A percentile compares a stretch with the other conserved stretches of the same genome.
Conservation (phyloP, 1,284 basidiomycete genomes). For the Sporisorium graminicola region DNA sequence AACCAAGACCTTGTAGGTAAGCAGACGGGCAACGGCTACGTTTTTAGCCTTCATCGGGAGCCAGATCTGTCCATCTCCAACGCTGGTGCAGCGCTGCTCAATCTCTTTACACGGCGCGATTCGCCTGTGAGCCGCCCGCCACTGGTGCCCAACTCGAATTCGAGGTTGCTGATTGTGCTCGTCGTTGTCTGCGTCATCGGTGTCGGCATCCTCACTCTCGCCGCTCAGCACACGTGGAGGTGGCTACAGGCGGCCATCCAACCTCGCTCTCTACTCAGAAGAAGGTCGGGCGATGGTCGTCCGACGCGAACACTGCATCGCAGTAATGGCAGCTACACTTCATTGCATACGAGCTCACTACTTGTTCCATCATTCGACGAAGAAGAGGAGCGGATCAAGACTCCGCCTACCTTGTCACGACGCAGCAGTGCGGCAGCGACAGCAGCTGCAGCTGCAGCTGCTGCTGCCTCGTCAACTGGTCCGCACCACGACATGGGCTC, state of each 20-base stretch:
- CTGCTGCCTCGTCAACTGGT: constrained; percentile 3
- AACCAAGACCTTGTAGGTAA: constrained; percentile 36
- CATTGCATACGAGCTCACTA: constrained; percentile 9
- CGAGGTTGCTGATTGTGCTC: constrained; percentile 44
- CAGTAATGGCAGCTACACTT: constrained; percentile 27
- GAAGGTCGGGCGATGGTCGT: constrained; percentile 34
- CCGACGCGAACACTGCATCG: constrained; percentile 20
- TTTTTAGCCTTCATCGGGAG: constrained; percentile 32
- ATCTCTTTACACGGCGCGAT: constrained; percentile 37
- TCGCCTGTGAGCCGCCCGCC: constrained; percentile 41
- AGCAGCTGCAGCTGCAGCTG: neutral
- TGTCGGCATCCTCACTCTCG: constrained; percentile 39
- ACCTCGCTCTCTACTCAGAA: constrained; percentile 36
- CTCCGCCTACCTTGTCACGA: constrained; percentile 39
- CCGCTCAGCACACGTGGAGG: constrained; percentile 35
- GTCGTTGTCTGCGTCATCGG: constrained; percentile 47
- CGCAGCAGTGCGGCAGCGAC: constrained; percentile 41
- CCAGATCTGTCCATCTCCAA: constrained; percentile 19
- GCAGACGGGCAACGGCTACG: constrained; percentile 46
- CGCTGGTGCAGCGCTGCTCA: constrained; percentile 31
- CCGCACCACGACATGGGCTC: constrained; percentile 19
- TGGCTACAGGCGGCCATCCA: constrained; percentile 15
- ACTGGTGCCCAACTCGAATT: constrained; percentile 47
- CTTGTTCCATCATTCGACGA: constrained; percentile 36
- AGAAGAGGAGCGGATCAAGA: constrained; percentile 49